Evolutionary conservation across 2,329 filamentous ascomycete genomes (phyloP), one percentile per base, ranked within the genome.

Genomic region (Colletotrichum sidae): DNA sequence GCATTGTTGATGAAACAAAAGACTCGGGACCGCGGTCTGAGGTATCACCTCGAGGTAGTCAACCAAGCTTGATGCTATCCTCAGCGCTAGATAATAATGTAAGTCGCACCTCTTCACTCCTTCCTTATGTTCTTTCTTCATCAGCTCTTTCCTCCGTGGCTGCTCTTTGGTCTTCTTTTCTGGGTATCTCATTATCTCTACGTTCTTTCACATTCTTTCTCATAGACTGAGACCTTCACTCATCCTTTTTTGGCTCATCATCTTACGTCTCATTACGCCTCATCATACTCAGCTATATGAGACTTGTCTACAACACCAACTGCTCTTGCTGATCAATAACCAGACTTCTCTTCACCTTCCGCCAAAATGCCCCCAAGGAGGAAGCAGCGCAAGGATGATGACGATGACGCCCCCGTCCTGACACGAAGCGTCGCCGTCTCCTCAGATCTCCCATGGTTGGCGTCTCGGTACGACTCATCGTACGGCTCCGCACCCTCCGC

Each of bases 401-500:
- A 54, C 34, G 62, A 57, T n/a, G n/a, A 54, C 44, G 39, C 34
- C 54, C 44, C 38, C 41, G 50, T 45, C 3, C 44, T 56, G 11
- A 51, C 37, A 12, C 51, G 56, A 39, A 65, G 69, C 25, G 67
- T 69, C 47, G 71, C 69, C 52, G 65, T 72, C 34, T 57, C 50
- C 9, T 55, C 68, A 12, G 60, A 69, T 15, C 65, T 72, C 12
- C 71, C 70, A 25, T 68, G 69, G 12, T 42, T 72, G 38, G 60
- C 70, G 13, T 56, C 70, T 7, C 63, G 70, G 13, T 58, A 69
- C 35, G 68, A 66, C 55, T 71, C 69, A 9, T 69, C 67, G 4
- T 72, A 72, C 46, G 71, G 71, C 42, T 70, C 70, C 10, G 61
- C 70, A n/a, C 65, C 69, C 13, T 60, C 60, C 8, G 52, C 61